Conservation (phyloP, 805 yeast genomes). For the Candida succiphila region DNA sequence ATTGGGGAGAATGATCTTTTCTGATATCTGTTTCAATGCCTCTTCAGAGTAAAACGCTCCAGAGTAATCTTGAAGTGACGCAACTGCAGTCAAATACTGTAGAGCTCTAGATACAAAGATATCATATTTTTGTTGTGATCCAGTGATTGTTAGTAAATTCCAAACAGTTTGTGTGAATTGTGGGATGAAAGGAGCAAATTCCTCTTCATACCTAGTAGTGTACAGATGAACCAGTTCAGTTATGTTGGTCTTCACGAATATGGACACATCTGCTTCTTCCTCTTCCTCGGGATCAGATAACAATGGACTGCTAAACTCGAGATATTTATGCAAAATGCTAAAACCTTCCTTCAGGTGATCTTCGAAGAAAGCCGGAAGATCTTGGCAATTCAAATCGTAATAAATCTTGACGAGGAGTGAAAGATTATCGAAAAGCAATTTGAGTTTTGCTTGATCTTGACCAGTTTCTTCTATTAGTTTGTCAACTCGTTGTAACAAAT, state of each 20-base stretch:
- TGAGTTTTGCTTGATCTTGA: constrained; percentile 39
- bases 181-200: constrained; percentile 68
- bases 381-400: constrained; percentile 94
- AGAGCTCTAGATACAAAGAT: constrained; percentile 73
- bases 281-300: constrained; percentile 54
- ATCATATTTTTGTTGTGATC: constrained; percentile 72
- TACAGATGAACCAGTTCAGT: constrained; percentile 81
- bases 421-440: constrained; percentile 57
- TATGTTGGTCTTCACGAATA: constrained; percentile 69
- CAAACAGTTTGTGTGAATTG: constrained; percentile 77
- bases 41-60: constrained; percentile 52
- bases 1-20: constrained; percentile 82
- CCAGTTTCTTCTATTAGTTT: constrained; percentile 38
- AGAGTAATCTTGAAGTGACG: constrained; percentile 57
- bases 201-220: constrained; percentile 86
- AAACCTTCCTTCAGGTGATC: constrained; percentile 74
- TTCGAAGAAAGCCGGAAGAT: constrained; percentile 95
- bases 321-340: constrained; percentile 73
- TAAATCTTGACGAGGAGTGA: constrained; percentile 70
- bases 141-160: constrained; percentile 57
- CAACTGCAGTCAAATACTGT: constrained; percentile 73
- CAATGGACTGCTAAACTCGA: constrained; percentile 46
- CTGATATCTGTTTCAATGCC: constrained; percentile 65
- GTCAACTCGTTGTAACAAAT: constrained; percentile 61
- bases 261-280: constrained; percentile 57